A percentile compares a stretch with the other conserved stretches of the same genome.
phyloP scores from a whole-genome alignment of 495 filamentous ascomycete genomes.

The Symbiotaphrina buchneri region DNA sequence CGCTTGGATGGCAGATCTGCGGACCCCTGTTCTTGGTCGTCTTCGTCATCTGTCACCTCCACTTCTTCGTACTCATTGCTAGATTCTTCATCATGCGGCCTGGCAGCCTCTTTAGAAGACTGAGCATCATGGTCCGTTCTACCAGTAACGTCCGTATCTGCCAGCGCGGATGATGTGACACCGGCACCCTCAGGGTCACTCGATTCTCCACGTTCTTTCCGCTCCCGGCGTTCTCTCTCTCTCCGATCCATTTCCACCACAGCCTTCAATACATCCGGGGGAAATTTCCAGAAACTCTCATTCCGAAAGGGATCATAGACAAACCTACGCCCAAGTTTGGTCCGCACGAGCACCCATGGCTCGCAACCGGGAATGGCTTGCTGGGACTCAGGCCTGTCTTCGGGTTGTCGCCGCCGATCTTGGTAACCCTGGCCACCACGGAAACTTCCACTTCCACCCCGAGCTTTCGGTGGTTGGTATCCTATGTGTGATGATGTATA shows the following conservation, averaged over 20 bases:
- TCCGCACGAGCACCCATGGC: slow-evolving; percentile 87
- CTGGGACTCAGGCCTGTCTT: slow-evolving; percentile 65
- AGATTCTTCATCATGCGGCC: slow-evolving; percentile 18
- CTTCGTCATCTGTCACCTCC: slow-evolving; percentile 57
- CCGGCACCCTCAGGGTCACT: slow-evolving; percentile 9
- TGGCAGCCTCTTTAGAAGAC: too few species aligned
- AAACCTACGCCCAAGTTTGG: slow-evolving; percentile 70
- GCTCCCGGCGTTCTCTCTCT: slow-evolving; percentile 9
- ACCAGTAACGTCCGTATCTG: too few species aligned
- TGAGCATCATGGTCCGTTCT: too few species aligned
- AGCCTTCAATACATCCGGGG: slow-evolving; percentile 35
- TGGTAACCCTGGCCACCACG: slow-evolving; percentile 27
- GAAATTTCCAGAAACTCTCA: slow-evolving; percentile 83
- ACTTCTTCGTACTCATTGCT: slow-evolving; percentile 72
- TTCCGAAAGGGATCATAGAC: slow-evolving; percentile 66
- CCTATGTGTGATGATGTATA: too few species aligned
- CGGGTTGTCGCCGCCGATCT: slow-evolving; percentile 33
- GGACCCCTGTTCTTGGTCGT: slow-evolving; percentile 13
- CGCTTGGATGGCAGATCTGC: slow-evolving; percentile 33
- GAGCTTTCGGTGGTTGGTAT: too few species aligned
- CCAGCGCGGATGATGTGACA: too few species aligned
- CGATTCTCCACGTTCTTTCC: slow-evolving; percentile 4
- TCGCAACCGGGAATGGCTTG: slow-evolving; percentile 55
- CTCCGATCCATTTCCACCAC: slow-evolving; percentile 7
- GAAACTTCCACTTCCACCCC: slow-evolving; percentile 16